Evolutionary conservation across 768 basidiomycete genomes (phyloP), one percentile per base, ranked within the genome.

Genomic region (Plicaturopsis crispa): DNA sequence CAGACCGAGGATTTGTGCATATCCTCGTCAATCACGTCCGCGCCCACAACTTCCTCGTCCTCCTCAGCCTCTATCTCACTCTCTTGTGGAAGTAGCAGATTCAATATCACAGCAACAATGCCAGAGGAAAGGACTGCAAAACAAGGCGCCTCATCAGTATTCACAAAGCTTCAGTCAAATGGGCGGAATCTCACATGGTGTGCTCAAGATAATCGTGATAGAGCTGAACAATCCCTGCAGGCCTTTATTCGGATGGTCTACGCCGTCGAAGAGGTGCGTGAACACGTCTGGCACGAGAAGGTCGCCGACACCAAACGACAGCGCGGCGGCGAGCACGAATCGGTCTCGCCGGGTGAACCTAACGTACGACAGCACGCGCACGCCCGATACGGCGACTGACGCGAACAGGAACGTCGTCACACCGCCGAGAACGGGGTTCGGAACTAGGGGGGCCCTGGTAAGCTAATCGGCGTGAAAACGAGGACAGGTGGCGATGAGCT

Each of bases 321-420:
- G 52, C 1, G 82, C 79, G 0, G 80, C 80, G 4, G 76, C 77
- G 19, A 87, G 72, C 11, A 87, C 65, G 57, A 84, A 83, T 17
- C 80, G 67, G 38, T 83, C 79, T 6, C 80, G 62, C 2, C 84
- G 69, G 14, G 73, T 73, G 51, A 80, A 86, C 12, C 56, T 48
- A 22, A 71, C 60, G 46, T 73, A 72, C 3, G 75, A 66, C 20
- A 92, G 65, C 3, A 90, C 83, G 17, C 82, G 73, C 20, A 84
- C 36, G 22, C 88, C 86, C 0, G 81, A 83, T 5, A 74, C 71
- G 12, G 73, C 69, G 20, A 90, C 86, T 28, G 69, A 78, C 0
- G 84, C 80, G 51, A 91, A 90, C 7, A 90, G 67, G 69, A 90
- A 90, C 3, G 87, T 89, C 8, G 86, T 92, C 3, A 90, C 85